Evolutionary conservation across 1,139 yeast species (phyloP).

Genomic region (Ogataea hybrid): DNA sequence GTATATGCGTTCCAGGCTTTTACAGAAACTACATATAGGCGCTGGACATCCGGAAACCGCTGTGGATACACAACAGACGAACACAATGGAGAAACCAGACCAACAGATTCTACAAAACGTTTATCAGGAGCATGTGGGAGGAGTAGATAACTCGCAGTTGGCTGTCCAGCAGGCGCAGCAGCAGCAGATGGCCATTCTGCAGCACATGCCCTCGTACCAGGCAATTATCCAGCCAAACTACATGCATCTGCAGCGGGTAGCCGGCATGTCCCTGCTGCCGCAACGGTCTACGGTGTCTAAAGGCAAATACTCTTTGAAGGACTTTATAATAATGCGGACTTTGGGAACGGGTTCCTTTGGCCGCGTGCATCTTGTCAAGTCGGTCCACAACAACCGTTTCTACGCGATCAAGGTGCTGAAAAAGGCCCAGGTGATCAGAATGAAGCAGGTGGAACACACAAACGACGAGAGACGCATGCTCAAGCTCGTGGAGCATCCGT

Average conservation of each 20-base stretch:
- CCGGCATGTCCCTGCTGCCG: constrained; percentile 30
- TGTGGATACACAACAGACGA: constrained; percentile 2
- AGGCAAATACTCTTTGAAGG: constrained; percentile 82
- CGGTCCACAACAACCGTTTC: constrained; percentile 88
- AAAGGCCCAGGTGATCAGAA: constrained; percentile 84
- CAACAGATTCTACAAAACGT: constrained; percentile 8
- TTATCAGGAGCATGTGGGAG: constrained; percentile 6
- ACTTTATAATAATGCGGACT: constrained; percentile 88
- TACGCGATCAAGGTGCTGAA: constrained; percentile 92
- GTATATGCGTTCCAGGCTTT: constrained; percentile 27
- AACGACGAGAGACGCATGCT: constrained; percentile 95
- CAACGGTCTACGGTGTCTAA: constrained; percentile 51
- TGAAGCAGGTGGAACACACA: constrained; percentile 97
- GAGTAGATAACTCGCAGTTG: constrained; percentile 11
- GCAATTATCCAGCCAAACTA: constrained; percentile 34
- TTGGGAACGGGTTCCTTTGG: constrained; percentile 98
- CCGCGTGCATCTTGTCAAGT: constrained; percentile 86
- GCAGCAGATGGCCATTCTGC: constrained; percentile 27
- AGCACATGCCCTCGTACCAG: constrained; percentile 34
- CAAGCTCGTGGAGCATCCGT: constrained; percentile 89
- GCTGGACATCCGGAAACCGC: constrained; percentile 15
- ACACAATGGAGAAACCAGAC: constrained; percentile 5
- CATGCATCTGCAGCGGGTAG: constrained; percentile 25
- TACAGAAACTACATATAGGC: constrained; percentile 26
- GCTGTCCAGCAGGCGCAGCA: constrained; percentile 29